phyloP scores from a whole-genome alignment of 2,329 filamentous ascomycete genomes.

The Akanthomyces lecanii region DNA sequence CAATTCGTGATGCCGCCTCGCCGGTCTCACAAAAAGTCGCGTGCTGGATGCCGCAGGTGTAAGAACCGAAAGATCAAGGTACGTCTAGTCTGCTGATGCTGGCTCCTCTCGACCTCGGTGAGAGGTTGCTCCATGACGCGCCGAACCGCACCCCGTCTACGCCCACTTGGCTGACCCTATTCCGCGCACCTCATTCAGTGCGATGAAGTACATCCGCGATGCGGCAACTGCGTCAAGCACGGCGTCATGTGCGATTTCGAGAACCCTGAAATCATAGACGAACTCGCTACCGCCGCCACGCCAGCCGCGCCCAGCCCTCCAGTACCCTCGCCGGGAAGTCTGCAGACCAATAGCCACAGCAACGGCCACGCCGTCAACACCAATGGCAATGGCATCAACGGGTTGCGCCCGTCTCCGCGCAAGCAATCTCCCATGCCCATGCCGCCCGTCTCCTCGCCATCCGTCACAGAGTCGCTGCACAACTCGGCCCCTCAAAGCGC shows the following conservation, averaged over 20 bases:
- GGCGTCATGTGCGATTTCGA: conserved; percentile 64
- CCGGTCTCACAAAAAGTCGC: conserved; percentile 66
- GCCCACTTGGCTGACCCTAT: neutral
- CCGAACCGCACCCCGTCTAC: neutral
- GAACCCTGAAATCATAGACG: conserved; percentile 43
- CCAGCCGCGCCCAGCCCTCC: conserved; percentile 22
- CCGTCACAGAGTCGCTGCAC: conserved; percentile 19
- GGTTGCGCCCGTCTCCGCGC: conserved; percentile 3
- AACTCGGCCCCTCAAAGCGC: conserved; percentile 11
- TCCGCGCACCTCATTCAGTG: conserved; percentile 40
- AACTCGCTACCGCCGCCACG: conserved; percentile 35
- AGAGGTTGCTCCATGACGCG: neutral
- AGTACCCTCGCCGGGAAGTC: conserved; percentile 22
- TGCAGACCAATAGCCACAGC: conserved; percentile 17
- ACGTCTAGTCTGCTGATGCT: conserved; percentile 13
- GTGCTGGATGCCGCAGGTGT: conserved; percentile 61
- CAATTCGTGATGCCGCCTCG: conserved; percentile 53
- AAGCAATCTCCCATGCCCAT: conserved; percentile 15
- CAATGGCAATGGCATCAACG: conserved; percentile 6
- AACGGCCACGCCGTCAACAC: neutral
- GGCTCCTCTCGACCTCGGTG: neutral
- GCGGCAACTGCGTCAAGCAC: conserved; percentile 64
- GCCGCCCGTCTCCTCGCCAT: conserved; percentile 19
- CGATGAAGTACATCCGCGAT: conserved; percentile 61
- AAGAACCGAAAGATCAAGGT: conserved; percentile 69